Evolutionary conservation across 1,139 yeast species (phyloP).

Genomic region (Taphrina flavorubra): DNA sequence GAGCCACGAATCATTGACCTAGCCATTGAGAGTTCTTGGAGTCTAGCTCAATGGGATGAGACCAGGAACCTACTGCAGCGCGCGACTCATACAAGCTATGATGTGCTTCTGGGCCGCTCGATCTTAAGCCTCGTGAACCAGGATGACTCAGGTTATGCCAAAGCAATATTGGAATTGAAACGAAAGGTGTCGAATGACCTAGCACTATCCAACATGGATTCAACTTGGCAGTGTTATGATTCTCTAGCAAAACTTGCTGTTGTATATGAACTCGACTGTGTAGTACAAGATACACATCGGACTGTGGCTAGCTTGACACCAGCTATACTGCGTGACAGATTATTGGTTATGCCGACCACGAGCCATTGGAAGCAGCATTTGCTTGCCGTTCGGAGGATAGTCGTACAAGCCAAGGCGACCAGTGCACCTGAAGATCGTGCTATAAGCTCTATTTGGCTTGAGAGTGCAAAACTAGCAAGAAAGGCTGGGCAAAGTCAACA

Average conservation of each 20-base stretch:
- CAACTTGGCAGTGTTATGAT: slow-evolving; percentile 64
- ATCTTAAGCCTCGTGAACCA: slow-evolving; percentile 56
- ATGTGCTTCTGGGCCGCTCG: slow-evolving; percentile 69
- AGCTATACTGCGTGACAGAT: slow-evolving; percentile 44
- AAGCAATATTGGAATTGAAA: slow-evolving; percentile 61
- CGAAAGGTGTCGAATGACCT: slow-evolving; percentile 65
- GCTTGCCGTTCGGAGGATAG: slow-evolving; percentile 64
- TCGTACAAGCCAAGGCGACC: slow-evolving; percentile 55
- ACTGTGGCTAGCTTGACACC: not conserved
- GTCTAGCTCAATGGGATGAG: slow-evolving; percentile 62
- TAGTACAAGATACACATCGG: not conserved
- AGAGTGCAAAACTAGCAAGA: slow-evolving; percentile 70
- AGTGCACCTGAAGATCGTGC: slow-evolving; percentile 48
- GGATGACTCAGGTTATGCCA: slow-evolving; percentile 52
- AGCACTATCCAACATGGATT: slow-evolving; percentile 66
- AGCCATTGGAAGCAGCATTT: slow-evolving; percentile 61
- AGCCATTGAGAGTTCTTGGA: slow-evolving; percentile 77
- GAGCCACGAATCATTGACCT: slow-evolving; percentile 47
- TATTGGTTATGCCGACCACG: slow-evolving; percentile 31
- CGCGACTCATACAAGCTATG: slow-evolving; percentile 58
- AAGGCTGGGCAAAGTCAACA: slow-evolving; percentile 72
- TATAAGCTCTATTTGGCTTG: slow-evolving; percentile 63
- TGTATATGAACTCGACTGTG: slow-evolving; percentile 62
- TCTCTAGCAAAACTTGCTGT: slow-evolving; percentile 71
- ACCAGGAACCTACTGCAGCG: slow-evolving; percentile 63